These are phyloP conservation scores for Pythium scleroteichum DNA, from an alignment of 352 stramenopile genomes.

Conservation along the genomic window DNA sequence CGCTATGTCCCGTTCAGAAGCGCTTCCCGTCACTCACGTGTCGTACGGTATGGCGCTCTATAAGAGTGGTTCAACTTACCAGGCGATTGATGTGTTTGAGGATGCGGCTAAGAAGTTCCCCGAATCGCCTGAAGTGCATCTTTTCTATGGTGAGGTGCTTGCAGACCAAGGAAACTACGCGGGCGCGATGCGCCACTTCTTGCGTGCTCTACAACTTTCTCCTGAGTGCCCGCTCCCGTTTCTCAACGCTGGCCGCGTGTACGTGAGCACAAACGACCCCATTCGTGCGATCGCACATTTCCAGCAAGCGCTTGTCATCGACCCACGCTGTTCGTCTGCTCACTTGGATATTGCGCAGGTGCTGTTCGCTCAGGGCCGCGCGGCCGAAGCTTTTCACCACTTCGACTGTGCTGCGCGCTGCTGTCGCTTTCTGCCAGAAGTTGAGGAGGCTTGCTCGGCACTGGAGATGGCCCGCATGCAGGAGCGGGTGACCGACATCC, in stretches of 20 bases:
- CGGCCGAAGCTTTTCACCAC: slow-evolving; percentile 67
- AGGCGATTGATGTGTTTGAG: slow-evolving; percentile 82
- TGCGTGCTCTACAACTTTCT: slow-evolving; percentile 69
- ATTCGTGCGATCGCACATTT: slow-evolving; percentile 82
- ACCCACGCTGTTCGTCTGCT: slow-evolving; percentile 75
- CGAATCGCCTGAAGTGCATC: slow-evolving; percentile 68
- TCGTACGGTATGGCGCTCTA: slow-evolving; percentile 88
- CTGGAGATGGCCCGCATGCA: slow-evolving; percentile 85
- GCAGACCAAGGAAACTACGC: slow-evolving; percentile 83
- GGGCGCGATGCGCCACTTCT: slow-evolving; percentile 77
- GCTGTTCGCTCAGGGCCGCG: slow-evolving; percentile 79
- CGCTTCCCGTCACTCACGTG: slow-evolving; percentile 70
- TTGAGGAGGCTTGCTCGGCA: slow-evolving; percentile 80
- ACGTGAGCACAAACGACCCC: slow-evolving; percentile 81
- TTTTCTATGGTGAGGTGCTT: slow-evolving; percentile 85
- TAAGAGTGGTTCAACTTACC: slow-evolving; percentile 80
- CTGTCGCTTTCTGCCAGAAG: slow-evolving; percentile 82
- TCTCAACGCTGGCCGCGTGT: slow-evolving; percentile 81
- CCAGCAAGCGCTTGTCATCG: slow-evolving; percentile 72
- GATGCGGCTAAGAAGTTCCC: slow-evolving; percentile 67
- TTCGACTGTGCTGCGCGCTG: slow-evolving; percentile 69
- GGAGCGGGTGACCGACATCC: slow-evolving; percentile 80
- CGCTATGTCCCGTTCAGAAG: slow-evolving; percentile 76
- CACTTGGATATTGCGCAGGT: slow-evolving; percentile 87
- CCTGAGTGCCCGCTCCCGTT: slow-evolving; percentile 80